These are phyloP conservation scores for Aspergillus olivimuriae DNA, from an alignment of 495 filamentous ascomycete genomes.

Conservation along the genomic window DNA sequence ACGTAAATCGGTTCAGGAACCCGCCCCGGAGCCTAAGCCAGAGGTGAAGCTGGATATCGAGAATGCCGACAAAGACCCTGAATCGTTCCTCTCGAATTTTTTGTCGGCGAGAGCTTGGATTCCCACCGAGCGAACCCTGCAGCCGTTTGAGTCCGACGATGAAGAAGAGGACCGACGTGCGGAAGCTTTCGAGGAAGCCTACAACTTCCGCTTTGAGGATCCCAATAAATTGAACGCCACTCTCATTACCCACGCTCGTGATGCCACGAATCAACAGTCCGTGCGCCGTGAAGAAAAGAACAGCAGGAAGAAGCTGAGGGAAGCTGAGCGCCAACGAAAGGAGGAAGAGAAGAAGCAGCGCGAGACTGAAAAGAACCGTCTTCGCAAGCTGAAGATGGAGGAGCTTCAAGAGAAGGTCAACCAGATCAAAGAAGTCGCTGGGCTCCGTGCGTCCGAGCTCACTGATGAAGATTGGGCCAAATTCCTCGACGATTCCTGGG, in stretches of 20 bases:
- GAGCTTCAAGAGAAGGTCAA: slow-evolving; percentile 77
- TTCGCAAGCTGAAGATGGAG: slow-evolving; percentile 81
- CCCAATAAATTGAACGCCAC: slow-evolving; percentile 77
- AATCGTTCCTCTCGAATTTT: slow-evolving; percentile 84
- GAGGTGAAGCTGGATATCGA: slow-evolving; percentile 56
- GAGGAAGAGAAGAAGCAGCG: slow-evolving; percentile 70
- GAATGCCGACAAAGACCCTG: slow-evolving; percentile 82
- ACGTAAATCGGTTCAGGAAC: slow-evolving; percentile 34
- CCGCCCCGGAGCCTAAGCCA: slow-evolving; percentile 37
- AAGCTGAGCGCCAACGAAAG: slow-evolving; percentile 66
- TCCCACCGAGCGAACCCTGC: slow-evolving; percentile 52
- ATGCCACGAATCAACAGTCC: slow-evolving; percentile 68
- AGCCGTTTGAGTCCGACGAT: slow-evolving; percentile 88
- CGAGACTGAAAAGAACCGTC: slow-evolving; percentile 73
- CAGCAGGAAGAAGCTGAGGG: slow-evolving; percentile 66
- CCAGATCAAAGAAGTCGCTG: slow-evolving; percentile 81
- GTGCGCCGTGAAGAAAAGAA: slow-evolving; percentile 78
- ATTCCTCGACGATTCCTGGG: slow-evolving; percentile 80
- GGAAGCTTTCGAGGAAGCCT: slow-evolving; percentile 86
- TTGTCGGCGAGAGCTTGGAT: slow-evolving; percentile 86
- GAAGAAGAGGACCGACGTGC: slow-evolving; percentile 75
- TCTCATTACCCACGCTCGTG: slow-evolving; percentile 79
- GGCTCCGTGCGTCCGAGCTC: slow-evolving; percentile 55
- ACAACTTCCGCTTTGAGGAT: slow-evolving; percentile 95
- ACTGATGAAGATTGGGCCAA: slow-evolving; percentile 72